These are phyloP conservation scores for Blastomyces emzantsi DNA, from an alignment of 2,329 filamentous ascomycete species.

Conservation along the genomic window DNA sequence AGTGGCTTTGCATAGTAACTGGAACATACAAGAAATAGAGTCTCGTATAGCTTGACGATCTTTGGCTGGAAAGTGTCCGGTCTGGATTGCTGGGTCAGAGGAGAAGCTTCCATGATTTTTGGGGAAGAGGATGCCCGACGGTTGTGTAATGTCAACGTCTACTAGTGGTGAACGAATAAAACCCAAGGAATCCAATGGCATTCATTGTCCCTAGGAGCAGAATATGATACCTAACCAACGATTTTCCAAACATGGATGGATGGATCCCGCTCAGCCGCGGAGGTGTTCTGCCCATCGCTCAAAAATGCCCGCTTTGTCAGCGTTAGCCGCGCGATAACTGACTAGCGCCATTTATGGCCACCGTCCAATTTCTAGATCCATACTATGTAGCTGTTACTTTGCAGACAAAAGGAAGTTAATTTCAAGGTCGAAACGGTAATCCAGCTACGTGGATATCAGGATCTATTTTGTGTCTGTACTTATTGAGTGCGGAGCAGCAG, in stretches of 20 bases:
- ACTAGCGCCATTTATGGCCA: neutral
- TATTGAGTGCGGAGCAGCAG: too few relatives aligned
- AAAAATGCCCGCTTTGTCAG: conserved; percentile 3
- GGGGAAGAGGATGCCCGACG: neutral
- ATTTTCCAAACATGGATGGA: neutral
- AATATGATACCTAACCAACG: neutral
- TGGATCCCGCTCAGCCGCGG: neutral
- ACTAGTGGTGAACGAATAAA: neutral
- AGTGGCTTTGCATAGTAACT: neutral
- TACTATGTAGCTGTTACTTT: too few relatives aligned
- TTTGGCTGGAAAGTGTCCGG: conserved; percentile 91
- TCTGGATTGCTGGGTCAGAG: conserved; percentile 82
- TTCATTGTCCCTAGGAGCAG: neutral
- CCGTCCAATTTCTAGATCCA: too few relatives aligned
- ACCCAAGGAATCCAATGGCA: neutral
- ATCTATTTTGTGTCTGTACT: too few relatives aligned
- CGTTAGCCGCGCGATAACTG: neutral
- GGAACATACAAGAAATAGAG: conserved; percentile 55
- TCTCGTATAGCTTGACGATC: conserved; percentile 80
- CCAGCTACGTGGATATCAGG: too few relatives aligned
- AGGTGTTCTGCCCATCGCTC: too few relatives aligned
- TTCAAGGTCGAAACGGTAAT: too few relatives aligned
- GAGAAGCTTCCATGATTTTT: conserved; percentile 71
- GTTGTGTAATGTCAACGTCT: neutral
- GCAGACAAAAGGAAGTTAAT: too few relatives aligned